Conservation (phyloP, 768 basidiomycete genomes). For the Russula brevipes region DNA sequence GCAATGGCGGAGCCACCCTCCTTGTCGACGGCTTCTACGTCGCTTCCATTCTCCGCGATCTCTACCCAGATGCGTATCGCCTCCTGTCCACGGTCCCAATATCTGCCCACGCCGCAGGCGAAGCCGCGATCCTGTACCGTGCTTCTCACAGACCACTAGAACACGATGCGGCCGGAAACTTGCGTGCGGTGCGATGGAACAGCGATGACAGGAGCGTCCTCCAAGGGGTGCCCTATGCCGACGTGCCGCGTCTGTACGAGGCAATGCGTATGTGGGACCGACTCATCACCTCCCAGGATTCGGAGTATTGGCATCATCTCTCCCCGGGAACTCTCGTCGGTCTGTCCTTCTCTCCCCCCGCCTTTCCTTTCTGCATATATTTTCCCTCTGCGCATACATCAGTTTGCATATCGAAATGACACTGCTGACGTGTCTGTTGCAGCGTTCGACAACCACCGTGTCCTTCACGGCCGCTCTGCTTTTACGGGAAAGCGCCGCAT, state of each 20-base stretch:
- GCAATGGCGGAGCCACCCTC: constrained; percentile 81
- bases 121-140: constrained; percentile 48
- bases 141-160: constrained; percentile 66
- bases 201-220: constrained; percentile 89
- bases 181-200: constrained; percentile 86
- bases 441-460: constrained; percentile 92
- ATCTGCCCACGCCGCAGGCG: constrained; percentile 87
- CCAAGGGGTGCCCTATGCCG: constrained; percentile 47
- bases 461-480: constrained; percentile 89
- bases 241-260: constrained; percentile 63
- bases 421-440: background rate
- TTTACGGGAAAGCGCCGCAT: constrained; percentile 85
- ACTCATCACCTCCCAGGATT: constrained; percentile 69
- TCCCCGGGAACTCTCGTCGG: constrained; percentile 80
- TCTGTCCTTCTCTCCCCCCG: constrained; percentile 35
- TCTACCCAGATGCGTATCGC: constrained; percentile 65
- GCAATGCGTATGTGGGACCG: constrained; percentile 77
- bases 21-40: constrained; percentile 95
- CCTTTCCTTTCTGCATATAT: background rate
- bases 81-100: constrained; percentile 64
- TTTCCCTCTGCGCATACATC: background rate
- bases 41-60: constrained; percentile 69
- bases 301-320: constrained; percentile 91
- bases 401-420: background rate
- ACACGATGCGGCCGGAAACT: constrained; percentile 57